Conservation (phyloP, 2,329 filamentous ascomycete species). For the Magnaporthiopsis incrustans region DNA sequence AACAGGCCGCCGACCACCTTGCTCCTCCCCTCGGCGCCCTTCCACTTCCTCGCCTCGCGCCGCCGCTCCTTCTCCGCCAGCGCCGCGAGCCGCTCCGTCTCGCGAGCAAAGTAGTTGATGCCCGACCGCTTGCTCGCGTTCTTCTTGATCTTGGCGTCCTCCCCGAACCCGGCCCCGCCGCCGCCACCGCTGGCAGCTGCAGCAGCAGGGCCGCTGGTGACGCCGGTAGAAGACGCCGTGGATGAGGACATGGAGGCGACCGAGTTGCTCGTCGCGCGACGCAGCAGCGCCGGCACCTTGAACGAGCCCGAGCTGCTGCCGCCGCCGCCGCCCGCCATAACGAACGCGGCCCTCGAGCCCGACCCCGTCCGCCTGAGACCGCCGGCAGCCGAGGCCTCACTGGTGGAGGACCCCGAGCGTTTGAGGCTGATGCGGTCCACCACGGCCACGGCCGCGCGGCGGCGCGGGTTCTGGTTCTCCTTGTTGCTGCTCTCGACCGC, state of each 20-base stretch:
- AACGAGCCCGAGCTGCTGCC: conserved; percentile 36
- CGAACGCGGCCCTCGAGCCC: conserved; percentile 48
- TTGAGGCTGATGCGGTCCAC: conserved; percentile 70
- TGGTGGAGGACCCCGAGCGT: conserved; percentile 31
- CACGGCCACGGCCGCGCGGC: conserved; percentile 54
- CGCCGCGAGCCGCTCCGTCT: conserved; percentile 47
- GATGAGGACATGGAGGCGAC: conserved; percentile 28
- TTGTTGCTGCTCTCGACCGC: conserved; percentile 42
- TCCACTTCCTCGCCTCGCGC: conserved; percentile 49
- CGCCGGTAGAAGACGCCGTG: conserved; percentile 23
- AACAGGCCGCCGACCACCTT: conserved; percentile 52
- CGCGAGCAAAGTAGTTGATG: conserved; percentile 51
- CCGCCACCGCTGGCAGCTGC: conserved; percentile 1
- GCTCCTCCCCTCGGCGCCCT: conserved; percentile 47
- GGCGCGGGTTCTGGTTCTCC: conserved; percentile 38
- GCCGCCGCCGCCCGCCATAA: conserved; percentile 23
- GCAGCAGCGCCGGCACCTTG: conserved; percentile 62
- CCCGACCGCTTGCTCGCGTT: conserved; percentile 52
- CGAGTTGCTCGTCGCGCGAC: conserved; percentile 64
- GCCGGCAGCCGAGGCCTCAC: conserved; percentile 16
- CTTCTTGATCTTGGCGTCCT: conserved; percentile 35
- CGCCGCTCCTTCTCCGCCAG: conserved; percentile 49
- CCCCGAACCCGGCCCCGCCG: conserved; percentile 17
- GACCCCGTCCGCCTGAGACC: conserved; percentile 15
- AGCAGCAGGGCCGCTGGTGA: conserved; percentile 17